Base-by-base conservation (phyloP, 106 monocot species). In the Acanthochlamys bracteata region DNA sequence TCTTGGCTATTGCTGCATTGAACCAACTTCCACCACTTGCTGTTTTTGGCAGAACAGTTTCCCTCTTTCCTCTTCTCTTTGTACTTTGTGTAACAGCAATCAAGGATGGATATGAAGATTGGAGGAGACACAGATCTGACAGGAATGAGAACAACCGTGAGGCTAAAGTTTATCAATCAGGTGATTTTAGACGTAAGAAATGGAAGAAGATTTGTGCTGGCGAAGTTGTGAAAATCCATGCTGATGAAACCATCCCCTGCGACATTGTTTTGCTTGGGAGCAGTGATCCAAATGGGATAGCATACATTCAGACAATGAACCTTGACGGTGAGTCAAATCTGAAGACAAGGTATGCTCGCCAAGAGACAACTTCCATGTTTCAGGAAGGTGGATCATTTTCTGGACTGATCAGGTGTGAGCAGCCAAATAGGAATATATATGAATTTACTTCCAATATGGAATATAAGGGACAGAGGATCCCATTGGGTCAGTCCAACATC, bases 91-190 rank as follows among this genome's bases (percentile, higher is more conserved):
- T 98, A 24, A 98, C 96, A 64, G 96, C 96, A 59, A 91, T 98
- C 17, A 98, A 98, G 73, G 91, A 98, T 85, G 96, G 96, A 0
- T 98, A 98, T 73, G 96, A 98, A 69, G 96, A 98, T 64, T 91
- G 91, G 96, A 69, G 96, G 25, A 79, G 96, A 16, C 96, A 98
- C 72, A 75, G 96, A 68, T 98, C 91, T 65, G 96, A 91, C 55
- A 70, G 83, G 24, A 98, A 98, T 22, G 96, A 98, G 72, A 98
- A 91, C 74, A 91, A 91, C 56, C 59, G 96, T 25, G 81, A 78
- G 53, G 88, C 91, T 14, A 57, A 78, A 19, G 85, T 98, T 52
- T 74, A 88, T 40, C 91, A 91, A 61, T 78, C 69, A 75, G 91
- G 79, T 55, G 63, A 81, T 43, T 98, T 98, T 75, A 71, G 47